Conservation (phyloP, 169 alveolate species). For the Perkinsus marinus region DNA sequence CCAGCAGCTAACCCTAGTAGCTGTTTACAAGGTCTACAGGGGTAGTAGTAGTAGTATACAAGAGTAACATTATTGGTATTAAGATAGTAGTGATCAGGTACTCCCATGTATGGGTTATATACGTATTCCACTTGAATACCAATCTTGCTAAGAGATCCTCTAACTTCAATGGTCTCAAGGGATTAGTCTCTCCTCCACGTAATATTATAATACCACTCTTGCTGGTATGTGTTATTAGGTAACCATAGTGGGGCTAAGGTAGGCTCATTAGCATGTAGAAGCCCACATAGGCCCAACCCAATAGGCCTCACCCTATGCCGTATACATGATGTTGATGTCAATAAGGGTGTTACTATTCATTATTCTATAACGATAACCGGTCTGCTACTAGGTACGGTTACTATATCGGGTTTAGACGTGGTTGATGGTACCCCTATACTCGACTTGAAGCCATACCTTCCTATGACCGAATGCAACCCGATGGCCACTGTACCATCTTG, state of each 20-base stretch:
- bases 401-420: neutral
- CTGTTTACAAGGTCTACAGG: neutral
- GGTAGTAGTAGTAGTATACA: neutral
- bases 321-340: neutral
- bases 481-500: neutral
- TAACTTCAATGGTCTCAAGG: neutral
- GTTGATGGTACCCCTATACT: slow-evolving; percentile 2
- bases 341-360: neutral
- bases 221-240: neutral
- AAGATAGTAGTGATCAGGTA: neutral
- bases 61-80: neutral
- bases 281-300: slow-evolving; percentile 5
- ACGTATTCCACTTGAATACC: slow-evolving; percentile 3
- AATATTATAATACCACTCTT: neutral
- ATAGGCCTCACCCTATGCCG: neutral
- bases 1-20: neutral
- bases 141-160: neutral
- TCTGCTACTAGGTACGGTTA: neutral
- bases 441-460: slow-evolving; percentile 4
- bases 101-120: slow-evolving; percentile 2
- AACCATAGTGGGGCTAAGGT: neutral
- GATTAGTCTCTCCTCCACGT: neutral
- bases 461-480: slow-evolving; percentile 1
- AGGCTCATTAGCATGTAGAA: slow-evolving; percentile 1
- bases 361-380: neutral